phyloP scores from a whole-genome alignment of 345 rosid species.

The Erysimum cheiranthoides region DNA sequence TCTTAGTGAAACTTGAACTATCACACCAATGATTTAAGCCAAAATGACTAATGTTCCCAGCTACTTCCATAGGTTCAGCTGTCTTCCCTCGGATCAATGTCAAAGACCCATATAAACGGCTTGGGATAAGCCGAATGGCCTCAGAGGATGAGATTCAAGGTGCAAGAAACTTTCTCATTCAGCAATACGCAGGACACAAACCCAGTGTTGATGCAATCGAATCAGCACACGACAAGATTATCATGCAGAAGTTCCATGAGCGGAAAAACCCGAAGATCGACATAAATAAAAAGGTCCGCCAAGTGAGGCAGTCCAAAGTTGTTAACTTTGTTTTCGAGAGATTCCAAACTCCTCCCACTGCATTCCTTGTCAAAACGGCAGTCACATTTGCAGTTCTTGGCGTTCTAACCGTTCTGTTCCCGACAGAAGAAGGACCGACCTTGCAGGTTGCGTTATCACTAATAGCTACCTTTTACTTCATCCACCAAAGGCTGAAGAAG shows the following conservation, averaged over 20 bases:
- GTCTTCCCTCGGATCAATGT: conserved; percentile 85
- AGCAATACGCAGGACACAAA: conserved; percentile 79
- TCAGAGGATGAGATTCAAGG: conserved; percentile 94
- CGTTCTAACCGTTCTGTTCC: conserved; percentile 77
- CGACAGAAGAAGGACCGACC: conserved; percentile 98
- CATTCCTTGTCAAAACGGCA: conserved; percentile 65
- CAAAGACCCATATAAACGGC: conserved; percentile 83
- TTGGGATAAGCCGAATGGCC: conserved; percentile 94
- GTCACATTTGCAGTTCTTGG: conserved; percentile 73
- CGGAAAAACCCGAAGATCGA: conserved; percentile 86
- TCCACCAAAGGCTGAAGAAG: conserved; percentile 73
- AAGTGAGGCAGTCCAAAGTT: conserved; percentile 70
- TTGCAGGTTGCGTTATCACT: conserved; percentile 83
- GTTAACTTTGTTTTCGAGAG: conserved; percentile 71
- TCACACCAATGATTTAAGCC: neutral
- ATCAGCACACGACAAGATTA: conserved; percentile 89
- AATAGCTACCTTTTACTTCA: conserved; percentile 77
- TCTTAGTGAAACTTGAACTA: neutral
- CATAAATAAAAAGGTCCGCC: conserved; percentile 72
- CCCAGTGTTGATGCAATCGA: conserved; percentile 94
- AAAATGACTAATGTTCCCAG: conserved; percentile 7
- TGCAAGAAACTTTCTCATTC: conserved; percentile 85
- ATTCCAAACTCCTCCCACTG: conserved; percentile 74
- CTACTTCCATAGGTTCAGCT: conserved; percentile 52
- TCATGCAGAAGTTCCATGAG: conserved; percentile 90